These are phyloP conservation scores for Aspergillus biplanus DNA, from an alignment of 495 filamentous ascomycete species.

Conservation along the genomic window DNA sequence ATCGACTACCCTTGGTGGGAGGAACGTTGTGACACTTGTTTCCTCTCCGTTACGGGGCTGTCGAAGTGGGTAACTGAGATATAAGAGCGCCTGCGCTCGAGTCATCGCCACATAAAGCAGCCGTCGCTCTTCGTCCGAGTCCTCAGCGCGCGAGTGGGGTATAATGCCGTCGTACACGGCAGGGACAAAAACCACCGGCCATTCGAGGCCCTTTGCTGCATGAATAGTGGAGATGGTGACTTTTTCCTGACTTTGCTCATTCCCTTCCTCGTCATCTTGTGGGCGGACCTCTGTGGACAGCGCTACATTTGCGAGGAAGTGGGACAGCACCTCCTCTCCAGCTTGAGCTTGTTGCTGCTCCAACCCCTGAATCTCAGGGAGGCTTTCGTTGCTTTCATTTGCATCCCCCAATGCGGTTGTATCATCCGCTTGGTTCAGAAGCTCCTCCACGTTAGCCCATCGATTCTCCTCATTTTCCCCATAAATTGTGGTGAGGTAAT, in stretches of 20 bases:
- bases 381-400: slow-evolving; percentile 61
- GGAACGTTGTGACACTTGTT: slow-evolving; percentile 65
- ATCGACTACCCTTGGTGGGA: slow-evolving; percentile 52
- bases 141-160: slow-evolving; percentile 90
- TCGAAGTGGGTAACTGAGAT: slow-evolving; percentile 78
- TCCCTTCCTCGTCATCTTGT: slow-evolving; percentile 59
- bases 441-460: slow-evolving; percentile 93
- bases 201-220: slow-evolving; percentile 94
- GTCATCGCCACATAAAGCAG: slow-evolving; percentile 99
- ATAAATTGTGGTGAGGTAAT: slow-evolving; percentile 70
- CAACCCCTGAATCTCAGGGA: slow-evolving; percentile 78
- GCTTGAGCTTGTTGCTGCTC: slow-evolving; percentile 61
- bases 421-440: slow-evolving; percentile 78
- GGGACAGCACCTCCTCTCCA: slow-evolving; percentile 70
- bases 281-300: slow-evolving; percentile 75
- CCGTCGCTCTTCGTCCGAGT: slow-evolving; percentile 85
- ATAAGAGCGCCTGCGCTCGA: slow-evolving; percentile 86
- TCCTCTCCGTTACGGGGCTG: slow-evolving; percentile 63
- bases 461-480: slow-evolving; percentile 76
- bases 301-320: slow-evolving; percentile 87
- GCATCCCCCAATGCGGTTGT: slow-evolving; percentile 33
- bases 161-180: slow-evolving; percentile 90
- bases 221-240: slow-evolving; percentile 97
- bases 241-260: slow-evolving; percentile 52
- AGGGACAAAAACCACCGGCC: slow-evolving; percentile 96